Evolutionary conservation across 306 rosid genomes (phyloP).

Genomic region (Sicyos edulis): DNA sequence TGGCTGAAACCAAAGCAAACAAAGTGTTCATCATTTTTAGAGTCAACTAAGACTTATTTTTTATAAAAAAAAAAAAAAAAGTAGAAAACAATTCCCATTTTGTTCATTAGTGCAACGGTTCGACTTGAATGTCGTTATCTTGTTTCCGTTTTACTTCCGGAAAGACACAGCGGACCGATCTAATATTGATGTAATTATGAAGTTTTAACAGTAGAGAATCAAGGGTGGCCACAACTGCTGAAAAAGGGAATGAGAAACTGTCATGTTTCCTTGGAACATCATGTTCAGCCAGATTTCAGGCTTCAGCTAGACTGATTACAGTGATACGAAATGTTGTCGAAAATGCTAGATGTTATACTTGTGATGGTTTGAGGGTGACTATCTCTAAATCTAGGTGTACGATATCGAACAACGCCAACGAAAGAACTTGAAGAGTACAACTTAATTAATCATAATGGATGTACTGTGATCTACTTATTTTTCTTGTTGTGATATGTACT

Average conservation of each 20-base stretch:
- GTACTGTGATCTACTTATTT: background rate
- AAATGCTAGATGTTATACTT: background rate
- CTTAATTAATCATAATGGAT: background rate
- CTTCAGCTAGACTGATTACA: constrained; percentile 12
- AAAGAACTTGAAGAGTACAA: background rate
- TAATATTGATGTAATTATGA: background rate
- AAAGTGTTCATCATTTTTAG: background rate
- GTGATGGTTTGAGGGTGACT: constrained; percentile 8
- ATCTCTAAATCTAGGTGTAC: background rate
- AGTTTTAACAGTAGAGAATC: constrained; percentile 2
- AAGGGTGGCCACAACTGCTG: constrained; percentile 14
- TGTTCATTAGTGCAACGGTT: constrained; percentile 2
- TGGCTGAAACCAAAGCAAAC: constrained; percentile 46
- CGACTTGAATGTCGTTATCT: constrained; percentile 13
- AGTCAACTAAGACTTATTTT: background rate
- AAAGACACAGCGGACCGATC: constrained; percentile 13
- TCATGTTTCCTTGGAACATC: constrained; percentile 9
- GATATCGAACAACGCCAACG: background rate
- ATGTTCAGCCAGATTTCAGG: constrained; percentile 9
- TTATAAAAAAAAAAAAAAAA: too few relatives aligned
- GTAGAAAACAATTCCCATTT: constrained; percentile 13
- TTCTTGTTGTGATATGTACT: background rate
- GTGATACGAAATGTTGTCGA: background rate
- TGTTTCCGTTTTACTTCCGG: background rate
- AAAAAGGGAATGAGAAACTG: constrained; percentile 10